Base-by-base conservation (phyloP, 1,284 basidiomycete genomes). In the Puccinia horiana region DNA sequence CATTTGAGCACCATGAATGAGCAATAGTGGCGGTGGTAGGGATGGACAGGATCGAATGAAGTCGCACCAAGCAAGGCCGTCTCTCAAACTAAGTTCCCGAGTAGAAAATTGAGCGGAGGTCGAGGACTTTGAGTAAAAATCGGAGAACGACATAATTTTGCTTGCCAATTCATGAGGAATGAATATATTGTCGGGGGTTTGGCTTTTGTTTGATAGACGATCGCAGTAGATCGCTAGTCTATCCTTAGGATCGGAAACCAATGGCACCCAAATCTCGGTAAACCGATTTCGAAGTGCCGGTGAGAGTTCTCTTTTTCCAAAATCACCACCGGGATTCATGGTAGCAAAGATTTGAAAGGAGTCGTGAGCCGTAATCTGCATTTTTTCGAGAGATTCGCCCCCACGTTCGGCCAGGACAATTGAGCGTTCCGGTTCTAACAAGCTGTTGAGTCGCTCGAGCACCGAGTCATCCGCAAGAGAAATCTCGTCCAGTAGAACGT, bases 251-350 rank as follows among this genome's bases (percentile, higher is more conserved):
- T 92, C 90, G 82, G 94, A 91, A 56, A 99, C 91, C 18, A 92
- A 89, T 2, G 97, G 96, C 0, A 99, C 97, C 96, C 96, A 99
- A 63, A 99, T 97, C 87, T 99, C 97, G 14, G 97, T 99, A 88
- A 99, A 99, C 20, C 97, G 92, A 88, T 99, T 99, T 37, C 97
- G 91, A 67, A 99, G 89, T 0, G 97, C 97, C 40, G 96, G 96
- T 0, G 96, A 98, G 3, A 99, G 89, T 86, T 99, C 97, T 87
- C 99, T 99, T 89, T 99, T 99, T 56, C 97, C 97, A 85, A 97
- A 99, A 87, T 99, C 97, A 52, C 97, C 97, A 49, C 97, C 97
- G 0, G 97, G 97, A 87, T 99, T 99, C 97, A 99, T 99, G 0
- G 97, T 99, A 0, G 97, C 96, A 0, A 98, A 89, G 54, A 99